Conservation (phyloP, 352 stramenopile species). For the Phytophthora foliorum region DNA sequence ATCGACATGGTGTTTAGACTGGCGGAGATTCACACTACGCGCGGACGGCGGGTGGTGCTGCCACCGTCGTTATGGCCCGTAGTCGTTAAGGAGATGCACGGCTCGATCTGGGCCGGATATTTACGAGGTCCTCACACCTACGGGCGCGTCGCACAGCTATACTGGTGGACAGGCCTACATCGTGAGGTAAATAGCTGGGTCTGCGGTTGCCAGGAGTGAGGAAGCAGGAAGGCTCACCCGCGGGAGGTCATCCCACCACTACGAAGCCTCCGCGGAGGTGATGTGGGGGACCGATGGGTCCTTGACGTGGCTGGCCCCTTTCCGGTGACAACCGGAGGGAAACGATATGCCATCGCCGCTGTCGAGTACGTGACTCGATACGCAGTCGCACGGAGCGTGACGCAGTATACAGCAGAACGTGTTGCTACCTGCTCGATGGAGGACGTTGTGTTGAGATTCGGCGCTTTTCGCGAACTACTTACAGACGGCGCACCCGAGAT, state of each 20-base stretch:
- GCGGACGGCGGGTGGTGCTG: neutral
- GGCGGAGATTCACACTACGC: neutral
- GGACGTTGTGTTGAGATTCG: conserved; percentile 9
- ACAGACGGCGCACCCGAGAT: conserved; percentile 15
- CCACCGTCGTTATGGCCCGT: neutral
- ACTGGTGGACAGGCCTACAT: neutral
- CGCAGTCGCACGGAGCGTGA: conserved; percentile 8
- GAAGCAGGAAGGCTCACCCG: too few relatives aligned
- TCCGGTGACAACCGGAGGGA: neutral
- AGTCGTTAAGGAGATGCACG: conserved; percentile 1
- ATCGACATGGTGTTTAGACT: neutral
- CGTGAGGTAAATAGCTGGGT: neutral
- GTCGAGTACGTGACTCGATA: conserved; percentile 26
- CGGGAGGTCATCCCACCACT: neutral
- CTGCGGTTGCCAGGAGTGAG: too few relatives aligned
- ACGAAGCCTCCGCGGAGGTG: too few relatives aligned
- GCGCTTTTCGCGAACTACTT: conserved; percentile 19
- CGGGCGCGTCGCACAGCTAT: neutral
- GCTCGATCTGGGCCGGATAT: neutral
- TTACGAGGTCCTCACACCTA: neutral
- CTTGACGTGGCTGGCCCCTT: conserved; percentile 12
- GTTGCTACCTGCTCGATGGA: conserved; percentile 17
- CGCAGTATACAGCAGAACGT: neutral
- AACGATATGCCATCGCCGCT: conserved; percentile 15
- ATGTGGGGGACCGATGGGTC: conserved; percentile 7